Base-by-base conservation (phyloP, 1,139 yeast species). In the Arxiozyma slooffiae region DNA sequence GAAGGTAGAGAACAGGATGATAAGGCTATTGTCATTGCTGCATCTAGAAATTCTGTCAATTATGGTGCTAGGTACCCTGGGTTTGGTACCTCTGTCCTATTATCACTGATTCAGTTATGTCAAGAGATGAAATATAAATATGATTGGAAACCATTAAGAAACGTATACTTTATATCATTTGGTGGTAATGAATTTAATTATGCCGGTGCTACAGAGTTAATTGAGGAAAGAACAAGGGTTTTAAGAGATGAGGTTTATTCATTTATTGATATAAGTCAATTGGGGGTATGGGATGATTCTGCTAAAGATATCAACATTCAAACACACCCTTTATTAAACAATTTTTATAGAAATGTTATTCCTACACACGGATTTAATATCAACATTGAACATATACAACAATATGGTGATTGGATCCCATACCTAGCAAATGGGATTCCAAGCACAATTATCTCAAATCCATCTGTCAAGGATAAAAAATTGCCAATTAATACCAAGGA, bases 181-280 rank as follows among this genome's bases (percentile, higher is more conserved):
- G 96, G 90, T 60, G 97, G 87, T 0, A 73, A 86, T 0, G 82
- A 84, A 55, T 90, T 85, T 61, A 90, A 90, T 62, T 71, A 78
- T 59, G 95, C 94, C 0, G 98, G 98, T 0, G 76, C 89, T 38
- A 76, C 94, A 0, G 94, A 85, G 61, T 82, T 94, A 80, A 77
- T 84, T 7, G 87, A 85, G 59, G 72, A 75, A 41, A 77, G 79
- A 54, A 68, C 72, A 30, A 77, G 77, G 20, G 74, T 73, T 42
- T 69, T 89, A 41, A 71, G 75, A 52, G 74, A 78, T 49, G 82
- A 83, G 55, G 86, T 87, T 0, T 81, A 79, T 58, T 76, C 87
- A 0, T 85, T 86, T 59, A 75, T 92, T 51, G 96, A 92, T 62
- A 72, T 92, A 14, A 59, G 63, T 46, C 68, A 66, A 46, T 30